Evolutionary conservation across 768 basidiomycete species (phyloP).

Genomic region (Russula olivacea): DNA sequence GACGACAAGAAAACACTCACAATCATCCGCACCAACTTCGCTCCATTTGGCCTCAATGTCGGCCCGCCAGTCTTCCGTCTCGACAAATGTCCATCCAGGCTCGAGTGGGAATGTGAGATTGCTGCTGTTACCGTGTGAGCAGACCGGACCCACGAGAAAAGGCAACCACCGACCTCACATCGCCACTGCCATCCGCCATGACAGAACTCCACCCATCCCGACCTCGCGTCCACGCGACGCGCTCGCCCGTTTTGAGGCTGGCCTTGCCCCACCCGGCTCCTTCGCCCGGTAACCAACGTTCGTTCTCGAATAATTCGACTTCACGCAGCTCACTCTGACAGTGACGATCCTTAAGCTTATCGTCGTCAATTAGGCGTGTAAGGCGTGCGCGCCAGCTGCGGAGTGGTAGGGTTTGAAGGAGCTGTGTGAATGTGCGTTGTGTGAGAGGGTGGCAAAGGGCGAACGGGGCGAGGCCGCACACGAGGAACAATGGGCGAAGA

Average conservation of each 20-base stretch:
- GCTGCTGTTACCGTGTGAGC: conserved; percentile 44
- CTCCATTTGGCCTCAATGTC: conserved; percentile 59
- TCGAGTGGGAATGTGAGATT: conserved; percentile 77
- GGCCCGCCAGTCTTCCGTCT: conserved; percentile 71
- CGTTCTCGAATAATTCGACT: conserved; percentile 80
- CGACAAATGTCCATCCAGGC: conserved; percentile 67
- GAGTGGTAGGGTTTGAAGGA: conserved; percentile 28
- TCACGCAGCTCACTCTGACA: conserved; percentile 61
- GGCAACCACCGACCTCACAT: conserved; percentile 53
- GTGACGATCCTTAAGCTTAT: conserved; percentile 53
- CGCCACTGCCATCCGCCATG: conserved; percentile 39
- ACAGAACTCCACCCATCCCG: conserved; percentile 67
- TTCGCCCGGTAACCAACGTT: conserved; percentile 42
- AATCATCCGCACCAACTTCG: conserved; percentile 34
- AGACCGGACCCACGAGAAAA: background rate
- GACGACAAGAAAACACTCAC: conserved; percentile 26
- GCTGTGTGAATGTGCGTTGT: conserved; percentile 30
- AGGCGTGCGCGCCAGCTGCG: conserved; percentile 24
- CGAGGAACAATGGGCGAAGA: conserved; percentile 43
- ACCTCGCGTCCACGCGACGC: conserved; percentile 64
- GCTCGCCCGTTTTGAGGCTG: conserved; percentile 39
- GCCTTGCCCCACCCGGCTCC: conserved; percentile 36
- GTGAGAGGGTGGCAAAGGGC: conserved; percentile 47
- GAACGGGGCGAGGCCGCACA: conserved; percentile 48
- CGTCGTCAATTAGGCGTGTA: conserved; percentile 51